A percentile compares a stretch with the other conserved stretches of the same genome.
Evolutionary conservation across 2,329 filamentous ascomycete species (phyloP).

Genomic region (Stachybotrys chlorohalonatus): DNA sequence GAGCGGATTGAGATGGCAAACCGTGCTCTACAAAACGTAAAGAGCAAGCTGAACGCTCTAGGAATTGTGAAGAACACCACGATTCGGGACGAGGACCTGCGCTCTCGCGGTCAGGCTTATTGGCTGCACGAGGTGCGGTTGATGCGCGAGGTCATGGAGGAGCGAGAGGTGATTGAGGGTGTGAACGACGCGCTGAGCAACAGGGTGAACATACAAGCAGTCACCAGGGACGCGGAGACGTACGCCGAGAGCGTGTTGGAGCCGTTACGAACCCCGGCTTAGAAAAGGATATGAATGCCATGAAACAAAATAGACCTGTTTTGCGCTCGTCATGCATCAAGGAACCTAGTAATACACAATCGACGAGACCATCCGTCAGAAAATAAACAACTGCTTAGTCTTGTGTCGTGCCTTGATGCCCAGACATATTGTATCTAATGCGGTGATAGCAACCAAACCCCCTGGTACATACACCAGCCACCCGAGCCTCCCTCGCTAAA

Average conservation of each 20-base stretch:
- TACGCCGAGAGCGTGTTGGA: conserved; percentile 41
- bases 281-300: not conserved
- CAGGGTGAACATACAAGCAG: conserved; percentile 51
- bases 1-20: conserved; percentile 57
- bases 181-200: conserved; percentile 58
- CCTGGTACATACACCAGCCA: not conserved
- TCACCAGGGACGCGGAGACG: conserved; percentile 54
- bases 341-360: conserved; percentile 17
- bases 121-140: conserved; percentile 71
- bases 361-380: not conserved
- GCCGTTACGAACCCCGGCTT: conserved; percentile 12
- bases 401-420: conserved; percentile 6
- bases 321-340: not conserved
- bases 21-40: conserved; percentile 46
- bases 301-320: conserved; percentile 5
- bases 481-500: not conserved
- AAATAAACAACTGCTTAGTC: conserved; percentile 2
- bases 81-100: conserved; percentile 62
- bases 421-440: not conserved
- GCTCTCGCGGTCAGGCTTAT: conserved; percentile 58
- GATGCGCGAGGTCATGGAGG: conserved; percentile 69
- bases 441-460: not conserved
- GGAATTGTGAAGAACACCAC: conserved; percentile 75
- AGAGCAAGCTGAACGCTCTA: conserved; percentile 61
- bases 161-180: conserved; percentile 63